Conservation (phyloP, 2,329 filamentous ascomycete genomes). For the Neofusicoccum kwambonambiense region DNA sequence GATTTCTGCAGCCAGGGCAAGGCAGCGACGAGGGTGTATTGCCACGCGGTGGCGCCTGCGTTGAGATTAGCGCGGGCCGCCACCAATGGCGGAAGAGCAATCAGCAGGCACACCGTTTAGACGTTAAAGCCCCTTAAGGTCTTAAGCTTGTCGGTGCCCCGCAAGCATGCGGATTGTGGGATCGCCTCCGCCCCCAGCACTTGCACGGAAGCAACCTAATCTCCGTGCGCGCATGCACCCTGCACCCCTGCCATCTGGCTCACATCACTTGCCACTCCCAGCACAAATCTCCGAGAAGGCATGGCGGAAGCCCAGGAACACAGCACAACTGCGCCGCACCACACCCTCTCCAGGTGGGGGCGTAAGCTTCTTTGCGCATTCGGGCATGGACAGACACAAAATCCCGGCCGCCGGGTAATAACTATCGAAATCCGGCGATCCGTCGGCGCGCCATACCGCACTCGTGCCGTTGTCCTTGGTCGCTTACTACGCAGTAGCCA, state of each 20-base stretch:
- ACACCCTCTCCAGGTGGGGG: not conserved
- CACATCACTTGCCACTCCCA: not conserved
- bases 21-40: not conserved
- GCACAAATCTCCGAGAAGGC: slow-evolving; percentile 1
- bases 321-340: not conserved
- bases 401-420: not conserved
- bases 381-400: not conserved
- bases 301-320: too few species aligned
- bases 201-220: slow-evolving; percentile 5
- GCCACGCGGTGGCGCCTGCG: not conserved
- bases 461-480: not conserved
- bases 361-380: not conserved
- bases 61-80: not conserved
- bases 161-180: not conserved
- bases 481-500: not conserved
- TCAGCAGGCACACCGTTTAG: too few species aligned
- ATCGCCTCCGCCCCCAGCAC: not conserved
- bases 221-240: not conserved
- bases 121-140: not conserved
- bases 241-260: not conserved
- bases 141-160: not conserved
- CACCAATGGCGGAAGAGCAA: not conserved
- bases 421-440: slow-evolving; percentile 9
- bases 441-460: not conserved
- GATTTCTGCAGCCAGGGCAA: not conserved